phyloP scores from a whole-genome alignment of 148 eudicot genomes.

The Silene conica region DNA sequence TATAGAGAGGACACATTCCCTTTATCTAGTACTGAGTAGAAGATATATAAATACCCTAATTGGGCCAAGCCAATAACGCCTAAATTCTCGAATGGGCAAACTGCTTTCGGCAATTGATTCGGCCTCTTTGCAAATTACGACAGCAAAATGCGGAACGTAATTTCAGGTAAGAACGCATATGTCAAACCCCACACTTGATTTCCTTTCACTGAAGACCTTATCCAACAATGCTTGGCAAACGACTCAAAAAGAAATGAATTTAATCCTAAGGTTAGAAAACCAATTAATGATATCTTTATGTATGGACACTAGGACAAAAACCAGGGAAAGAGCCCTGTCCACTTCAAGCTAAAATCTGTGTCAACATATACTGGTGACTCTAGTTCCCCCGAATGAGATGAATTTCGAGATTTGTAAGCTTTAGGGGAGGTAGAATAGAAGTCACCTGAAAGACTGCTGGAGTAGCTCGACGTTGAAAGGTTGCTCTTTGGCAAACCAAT shows the following conservation, averaged over 20 bases:
- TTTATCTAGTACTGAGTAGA: neutral
- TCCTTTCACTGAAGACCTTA: neutral
- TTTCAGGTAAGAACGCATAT: neutral
- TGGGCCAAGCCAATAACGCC: too few relatives aligned
- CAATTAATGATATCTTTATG: neutral
- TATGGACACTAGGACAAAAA: conserved; percentile 50
- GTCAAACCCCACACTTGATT: neutral
- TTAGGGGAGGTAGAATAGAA: conserved; percentile 62
- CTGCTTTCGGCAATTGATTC: too few relatives aligned
- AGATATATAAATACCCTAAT: too few relatives aligned
- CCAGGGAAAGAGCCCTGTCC: conserved; percentile 45
- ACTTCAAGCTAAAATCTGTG: conserved; percentile 40
- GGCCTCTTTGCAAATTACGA: too few relatives aligned
- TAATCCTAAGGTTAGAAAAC: neutral
- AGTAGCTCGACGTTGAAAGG: conserved; percentile 60
- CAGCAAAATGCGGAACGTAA: neutral
- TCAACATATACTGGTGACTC: conserved; percentile 47
- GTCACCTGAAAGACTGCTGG: conserved; percentile 53
- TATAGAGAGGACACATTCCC: conserved; percentile 14
- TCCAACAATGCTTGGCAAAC: conserved; percentile 6
- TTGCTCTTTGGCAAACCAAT: conserved; percentile 86
- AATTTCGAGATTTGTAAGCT: conserved; percentile 56
- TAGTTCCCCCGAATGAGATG: conserved; percentile 78
- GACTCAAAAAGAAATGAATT: conserved; percentile 13
- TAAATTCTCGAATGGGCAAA: neutral